phyloP scores from a whole-genome alignment of 2,329 filamentous ascomycete species.

The Coleophoma eucalyptorum region DNA sequence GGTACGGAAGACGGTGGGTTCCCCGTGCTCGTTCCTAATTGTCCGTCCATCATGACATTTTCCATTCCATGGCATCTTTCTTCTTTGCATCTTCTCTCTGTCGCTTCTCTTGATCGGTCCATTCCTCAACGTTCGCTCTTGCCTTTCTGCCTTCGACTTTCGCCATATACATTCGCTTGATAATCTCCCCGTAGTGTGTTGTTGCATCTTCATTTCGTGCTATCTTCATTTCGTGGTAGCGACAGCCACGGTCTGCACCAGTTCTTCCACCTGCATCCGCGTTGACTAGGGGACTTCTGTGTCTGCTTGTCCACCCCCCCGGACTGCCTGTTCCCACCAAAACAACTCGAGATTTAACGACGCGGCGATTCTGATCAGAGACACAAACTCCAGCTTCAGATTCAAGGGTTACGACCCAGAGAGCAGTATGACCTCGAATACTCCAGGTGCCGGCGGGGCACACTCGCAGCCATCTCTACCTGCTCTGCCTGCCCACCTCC shows the following conservation, averaged over 20 bases:
- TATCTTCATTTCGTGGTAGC: neutral
- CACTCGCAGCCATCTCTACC: conserved; percentile 85
- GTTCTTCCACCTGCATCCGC: neutral
- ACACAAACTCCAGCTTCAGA: conserved; percentile 2
- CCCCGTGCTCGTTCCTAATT: too few species aligned
- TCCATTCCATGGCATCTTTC: too few species aligned
- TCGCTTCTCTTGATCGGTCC: neutral
- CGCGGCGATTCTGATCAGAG: neutral
- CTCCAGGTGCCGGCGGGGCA: conserved; percentile 44
- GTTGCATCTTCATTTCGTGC: neutral
- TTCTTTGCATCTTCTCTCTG: too few species aligned
- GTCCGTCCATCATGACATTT: too few species aligned
- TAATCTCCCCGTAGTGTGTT: neutral
- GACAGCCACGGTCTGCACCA: neutral
- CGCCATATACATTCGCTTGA: neutral
- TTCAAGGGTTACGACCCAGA: conserved; percentile 21
- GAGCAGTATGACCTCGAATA: conserved; percentile 53
- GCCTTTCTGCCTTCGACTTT: neutral
- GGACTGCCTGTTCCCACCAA: neutral
- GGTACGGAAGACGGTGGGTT: too few species aligned
- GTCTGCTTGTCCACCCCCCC: too few species aligned
- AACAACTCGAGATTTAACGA: neutral
- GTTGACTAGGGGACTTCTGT: neutral
- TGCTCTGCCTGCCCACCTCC: conserved; percentile 77
- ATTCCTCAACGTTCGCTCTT: neutral